Conservation (phyloP, 768 basidiomycete genomes). For the Lepiota brunneoincarnata region DNA sequence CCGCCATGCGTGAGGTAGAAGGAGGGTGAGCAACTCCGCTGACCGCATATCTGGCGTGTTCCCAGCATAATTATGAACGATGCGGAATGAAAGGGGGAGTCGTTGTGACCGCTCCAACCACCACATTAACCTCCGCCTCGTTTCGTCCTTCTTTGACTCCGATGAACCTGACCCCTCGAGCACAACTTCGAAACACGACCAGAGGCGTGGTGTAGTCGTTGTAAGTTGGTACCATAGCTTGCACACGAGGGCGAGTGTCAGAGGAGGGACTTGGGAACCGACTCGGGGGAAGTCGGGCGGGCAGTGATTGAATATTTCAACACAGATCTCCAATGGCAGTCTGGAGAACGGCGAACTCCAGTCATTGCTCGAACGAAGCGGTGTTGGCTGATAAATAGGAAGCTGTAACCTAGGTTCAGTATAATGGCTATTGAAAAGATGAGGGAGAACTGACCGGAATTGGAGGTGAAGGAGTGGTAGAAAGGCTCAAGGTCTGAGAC, state of each 20-base stretch:
- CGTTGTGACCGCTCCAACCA: slow-evolving; percentile 38
- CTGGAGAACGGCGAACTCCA: slow-evolving; percentile 25
- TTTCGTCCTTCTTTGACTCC: slow-evolving; percentile 18
- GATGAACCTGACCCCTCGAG: slow-evolving; percentile 21
- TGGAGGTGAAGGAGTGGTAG: neutral
- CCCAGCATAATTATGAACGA: slow-evolving; percentile 23
- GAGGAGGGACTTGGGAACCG: slow-evolving; percentile 29
- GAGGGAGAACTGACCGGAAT: neutral
- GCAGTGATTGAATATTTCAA: slow-evolving; percentile 43
- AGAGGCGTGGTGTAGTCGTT: slow-evolving; percentile 38
- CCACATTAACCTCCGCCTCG: slow-evolving; percentile 3
- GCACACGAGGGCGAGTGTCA: slow-evolving; percentile 38
- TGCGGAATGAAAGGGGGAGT: slow-evolving; percentile 29
- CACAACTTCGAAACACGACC: slow-evolving; percentile 41
- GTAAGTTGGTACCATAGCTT: slow-evolving; percentile 39
- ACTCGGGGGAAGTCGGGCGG: slow-evolving; percentile 31
- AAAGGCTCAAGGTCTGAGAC: neutral
- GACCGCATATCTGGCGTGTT: slow-evolving; percentile 20
- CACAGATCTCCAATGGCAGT: slow-evolving; percentile 43
- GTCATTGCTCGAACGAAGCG: neutral
- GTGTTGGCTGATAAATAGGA: neutral
- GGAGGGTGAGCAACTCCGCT: slow-evolving; percentile 23
- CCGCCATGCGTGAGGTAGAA: slow-evolving; percentile 32
- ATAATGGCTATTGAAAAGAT: neutral
- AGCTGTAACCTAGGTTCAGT: neutral